Base-by-base conservation (phyloP, 1,284 basidiomycete genomes). In the Caloboletus firmus region DNA sequence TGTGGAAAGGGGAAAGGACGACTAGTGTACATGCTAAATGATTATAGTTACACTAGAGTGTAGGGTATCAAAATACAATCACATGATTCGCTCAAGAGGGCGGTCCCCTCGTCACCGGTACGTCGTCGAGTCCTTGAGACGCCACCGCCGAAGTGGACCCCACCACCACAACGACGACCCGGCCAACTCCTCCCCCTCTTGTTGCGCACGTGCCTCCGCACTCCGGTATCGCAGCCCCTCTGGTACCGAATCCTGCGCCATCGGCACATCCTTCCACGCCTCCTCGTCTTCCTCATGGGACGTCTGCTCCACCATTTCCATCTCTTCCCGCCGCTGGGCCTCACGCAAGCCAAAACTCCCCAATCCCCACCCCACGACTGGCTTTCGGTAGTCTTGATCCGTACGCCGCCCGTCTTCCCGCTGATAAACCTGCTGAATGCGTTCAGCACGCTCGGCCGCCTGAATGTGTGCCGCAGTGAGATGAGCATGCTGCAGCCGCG, bases 111-210 rank as follows among this genome's bases (percentile, higher is more conserved):
- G 26, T 62, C 52, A 69, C 71, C 68, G 81, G 69, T 91, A 91
- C 48, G 77, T 76, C 20, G 89, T 91, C 56, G 84, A 82, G 62
- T 91, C 89, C 61, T 85, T 81, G 62, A 91, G 68, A 48, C 89
- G 75, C 89, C 89, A 91, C 37, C 78, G 76, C 41, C 79, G 75
- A 30, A 91, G 67, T 3, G 89, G 89, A 0, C 87, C 87, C 86
- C 87, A 90, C 83, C 87, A 89, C 85, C 84, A 89, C 57, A 86
- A 79, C 48, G 73, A 70, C 41, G 65, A 73, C 6, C 72, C 68
- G 18, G 58, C 58, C 11, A 51, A 53, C n/a, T 59, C 51, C 32
- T 57, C 56, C 18, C 55, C 49, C 22, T 45, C 53, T 45, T 49
- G 56, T 35, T 55, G 56, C 11, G 51, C 56, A 28, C 10, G 28